These are phyloP conservation scores for Lactifluus echinatus DNA, from an alignment of 768 basidiomycete species.

Conservation along the genomic window DNA sequence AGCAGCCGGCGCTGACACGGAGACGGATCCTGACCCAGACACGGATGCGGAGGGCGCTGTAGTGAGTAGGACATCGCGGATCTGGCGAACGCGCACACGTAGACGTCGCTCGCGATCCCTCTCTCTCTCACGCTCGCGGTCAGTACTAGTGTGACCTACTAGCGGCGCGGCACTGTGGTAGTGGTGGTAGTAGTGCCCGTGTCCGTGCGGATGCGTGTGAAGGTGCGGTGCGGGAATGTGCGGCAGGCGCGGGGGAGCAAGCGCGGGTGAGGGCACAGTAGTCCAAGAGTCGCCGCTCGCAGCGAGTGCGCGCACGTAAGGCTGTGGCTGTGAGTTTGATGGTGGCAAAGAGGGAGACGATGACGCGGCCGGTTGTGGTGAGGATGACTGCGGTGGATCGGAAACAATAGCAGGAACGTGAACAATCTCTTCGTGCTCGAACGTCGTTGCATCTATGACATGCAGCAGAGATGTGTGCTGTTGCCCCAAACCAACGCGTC, in stretches of 20 bases:
- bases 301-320: neutral
- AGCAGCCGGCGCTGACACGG: neutral
- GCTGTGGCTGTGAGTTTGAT: slow-evolving; percentile 10
- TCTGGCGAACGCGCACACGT: slow-evolving; percentile 9
- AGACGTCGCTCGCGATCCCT: slow-evolving; percentile 3
- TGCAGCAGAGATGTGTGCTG: slow-evolving; percentile 81
- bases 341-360: neutral
- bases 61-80: slow-evolving; percentile 3
- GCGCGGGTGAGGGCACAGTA: neutral
- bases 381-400: slow-evolving; percentile 16
- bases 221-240: slow-evolving; percentile 3
- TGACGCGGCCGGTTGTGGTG: slow-evolving; percentile 14
- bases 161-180: neutral
- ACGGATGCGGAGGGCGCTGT: neutral
- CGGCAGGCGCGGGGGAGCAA: neutral
- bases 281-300: neutral
- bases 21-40: neutral
- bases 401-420: slow-evolving; percentile 40
- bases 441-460: slow-evolving; percentile 79
- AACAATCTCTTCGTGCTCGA: slow-evolving; percentile 66
- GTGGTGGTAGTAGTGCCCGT: slow-evolving; percentile 15
- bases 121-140: neutral
- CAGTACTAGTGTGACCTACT: neutral
- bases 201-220: slow-evolving; percentile 5
- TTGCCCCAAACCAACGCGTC: neutral